These are phyloP conservation scores for Hypomontagnella monticulosa DNA, from an alignment of 495 filamentous ascomycete genomes.

Conservation along the genomic window DNA sequence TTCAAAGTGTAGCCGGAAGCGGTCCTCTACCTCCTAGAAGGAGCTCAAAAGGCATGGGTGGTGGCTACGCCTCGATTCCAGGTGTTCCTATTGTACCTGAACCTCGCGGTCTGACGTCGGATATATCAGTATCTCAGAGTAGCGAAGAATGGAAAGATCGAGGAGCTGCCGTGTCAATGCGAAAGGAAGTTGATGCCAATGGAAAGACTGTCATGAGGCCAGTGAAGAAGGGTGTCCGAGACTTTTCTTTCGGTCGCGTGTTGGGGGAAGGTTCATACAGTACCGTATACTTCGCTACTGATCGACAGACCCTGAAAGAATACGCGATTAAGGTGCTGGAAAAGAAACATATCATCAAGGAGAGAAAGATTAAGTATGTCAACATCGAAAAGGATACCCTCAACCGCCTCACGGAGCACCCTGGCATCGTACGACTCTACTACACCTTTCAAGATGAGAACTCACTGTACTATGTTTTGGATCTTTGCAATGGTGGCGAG, in stretches of 20 bases:
- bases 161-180: conserved; percentile 81
- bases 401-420: conserved; percentile 95
- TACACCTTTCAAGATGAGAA: conserved; percentile 99
- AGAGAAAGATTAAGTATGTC: conserved; percentile 99
- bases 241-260: conserved; percentile 93
- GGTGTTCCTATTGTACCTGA: conserved; percentile 50
- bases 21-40: conserved; percentile 70
- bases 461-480: conserved; percentile 95
- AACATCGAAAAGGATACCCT: conserved; percentile 99
- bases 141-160: conserved; percentile 96
- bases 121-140: conserved; percentile 71
- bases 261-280: conserved; percentile 98
- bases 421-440: conserved; percentile 95
- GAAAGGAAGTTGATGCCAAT: conserved; percentile 82
- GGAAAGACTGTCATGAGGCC: conserved; percentile 82
- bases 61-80: conserved; percentile 56
- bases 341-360: conserved; percentile 99
- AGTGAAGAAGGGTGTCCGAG: conserved; percentile 96
- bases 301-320: conserved; percentile 93
- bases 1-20: conserved; percentile 60
- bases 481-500: conserved; percentile 92
- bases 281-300: conserved; percentile 93
- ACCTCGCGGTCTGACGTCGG: conserved; percentile 64
- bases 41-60: conserved; percentile 70
- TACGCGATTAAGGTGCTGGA: conserved; percentile 99